Evolutionary conservation across 768 basidiomycete species (phyloP).

Genomic region (Galerina sulciceps): DNA sequence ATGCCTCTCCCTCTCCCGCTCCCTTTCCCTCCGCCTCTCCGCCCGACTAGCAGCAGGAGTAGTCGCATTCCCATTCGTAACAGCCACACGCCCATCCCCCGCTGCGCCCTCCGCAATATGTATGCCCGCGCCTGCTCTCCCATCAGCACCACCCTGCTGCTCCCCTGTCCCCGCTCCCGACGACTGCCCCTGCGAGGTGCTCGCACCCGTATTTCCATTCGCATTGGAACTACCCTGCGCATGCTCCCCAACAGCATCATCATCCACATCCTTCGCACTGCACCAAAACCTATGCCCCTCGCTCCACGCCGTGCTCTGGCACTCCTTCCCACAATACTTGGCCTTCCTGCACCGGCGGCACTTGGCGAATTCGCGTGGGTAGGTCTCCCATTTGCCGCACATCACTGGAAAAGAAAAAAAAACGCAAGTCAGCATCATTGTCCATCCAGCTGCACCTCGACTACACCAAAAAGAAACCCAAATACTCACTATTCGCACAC

Average conservation of each 20-base stretch:
- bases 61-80: neutral
- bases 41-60: conserved; percentile 3
- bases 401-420: conserved; percentile 60
- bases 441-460: no score
- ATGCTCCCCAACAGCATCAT: conserved; percentile 35
- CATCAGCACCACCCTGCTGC: no score
- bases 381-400: conserved; percentile 93
- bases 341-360: conserved; percentile 95
- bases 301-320: conserved; percentile 95
- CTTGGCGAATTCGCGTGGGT: conserved; percentile 95
- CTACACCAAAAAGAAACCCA: neutral
- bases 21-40: neutral
- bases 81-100: neutral
- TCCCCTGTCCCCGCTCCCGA: no score
- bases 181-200: neutral
- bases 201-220: neutral
- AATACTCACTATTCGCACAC: conserved; percentile 88
- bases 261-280: conserved; percentile 61
- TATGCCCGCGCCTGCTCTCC: neutral
- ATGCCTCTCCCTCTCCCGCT: conserved; percentile 2
- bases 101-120: conserved; percentile 5
- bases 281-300: conserved; percentile 98
- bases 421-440: no score
- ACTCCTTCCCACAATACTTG: conserved; percentile 98
- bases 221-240: neutral